Base-by-base conservation (phyloP, 176 grass and related monocot species). In the Carex myosuroides region DNA sequence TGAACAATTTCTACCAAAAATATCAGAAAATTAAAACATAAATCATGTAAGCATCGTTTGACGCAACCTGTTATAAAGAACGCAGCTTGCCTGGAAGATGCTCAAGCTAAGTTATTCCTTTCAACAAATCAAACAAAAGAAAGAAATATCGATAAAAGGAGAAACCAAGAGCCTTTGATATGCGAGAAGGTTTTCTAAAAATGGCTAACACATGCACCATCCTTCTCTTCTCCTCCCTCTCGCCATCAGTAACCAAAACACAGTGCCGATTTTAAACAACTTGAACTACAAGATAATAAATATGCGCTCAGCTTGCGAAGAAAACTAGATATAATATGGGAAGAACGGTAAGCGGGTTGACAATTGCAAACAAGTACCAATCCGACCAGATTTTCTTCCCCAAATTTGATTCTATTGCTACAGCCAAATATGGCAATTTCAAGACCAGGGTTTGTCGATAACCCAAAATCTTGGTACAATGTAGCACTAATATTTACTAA, bases 151-250 rank as follows among this genome's bases (percentile, higher is more conserved):
- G 60, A 5, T 50, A 60, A 84, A 68, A 77, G 32, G 37, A 70
- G 57, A 24, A 85, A 79, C 52, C 12, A 55, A 24, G 13, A 57
- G 62, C 56, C 57, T 35, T 92, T 88, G n/a, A 65, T 97, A 67
- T 90, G 50, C 67, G 92, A 91, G 92, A 91, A 88, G 89, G 35
- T 46, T 85, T 83, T 94, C 89, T 85, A 84, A 79, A 62, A 94
- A 91, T 88, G 94, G 90, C 88, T 85, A 56, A 21, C 37, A 86
- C 67, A 29, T 87, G 1, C 86, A 83, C 90, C 90, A 97, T 85
- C 53, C 84, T 72, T 53, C 59, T 89, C 81, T 85, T 97, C 85
- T 83, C 65, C 37, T 85, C 87, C 85, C 79, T 89, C 89, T 86
- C 30, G 13, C 68, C 6, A 17, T 67, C 46, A 66, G 26, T 5